Percentiles rank a stretch among this genome's conserved stretches.
Evolutionary conservation across 1,284 basidiomycete species (phyloP).

Genomic region (Ganoderma meredithae): DNA sequence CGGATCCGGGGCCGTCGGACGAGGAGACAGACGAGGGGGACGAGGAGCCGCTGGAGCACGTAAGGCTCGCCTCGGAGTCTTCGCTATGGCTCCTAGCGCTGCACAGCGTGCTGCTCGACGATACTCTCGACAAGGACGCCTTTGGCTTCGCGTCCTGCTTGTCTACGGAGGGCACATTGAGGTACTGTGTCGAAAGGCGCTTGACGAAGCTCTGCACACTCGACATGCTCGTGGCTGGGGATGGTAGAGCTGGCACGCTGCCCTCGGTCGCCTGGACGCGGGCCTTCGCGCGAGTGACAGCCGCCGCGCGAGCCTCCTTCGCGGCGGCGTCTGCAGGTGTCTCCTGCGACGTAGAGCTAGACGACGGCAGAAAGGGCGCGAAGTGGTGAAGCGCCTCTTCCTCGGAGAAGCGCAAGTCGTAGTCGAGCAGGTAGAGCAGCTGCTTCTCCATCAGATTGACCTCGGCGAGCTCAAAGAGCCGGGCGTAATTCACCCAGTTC

Average conservation of each 20-base stretch:
- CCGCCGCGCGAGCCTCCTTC: constrained; percentile 57
- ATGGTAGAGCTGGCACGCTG: constrained; percentile 43
- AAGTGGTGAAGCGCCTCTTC: constrained; percentile 71
- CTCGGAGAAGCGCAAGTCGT: constrained; percentile 88
- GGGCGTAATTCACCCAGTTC: constrained; percentile 88
- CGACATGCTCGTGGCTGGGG: constrained; percentile 36
- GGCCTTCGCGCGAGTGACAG: constrained; percentile 66
- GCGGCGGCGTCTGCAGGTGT: constrained; percentile 40
- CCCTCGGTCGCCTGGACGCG: constrained; percentile 55
- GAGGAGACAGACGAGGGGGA: constrained; percentile 49
- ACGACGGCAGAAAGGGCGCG: constrained; percentile 62
- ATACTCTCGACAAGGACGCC: constrained; percentile 38
- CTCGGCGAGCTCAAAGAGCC: constrained; percentile 77
- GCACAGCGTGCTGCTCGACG: constrained; percentile 46
- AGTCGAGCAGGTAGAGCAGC: constrained; percentile 88
- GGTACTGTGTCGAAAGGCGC: constrained; percentile 59
- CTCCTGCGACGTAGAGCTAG: constrained; percentile 19
- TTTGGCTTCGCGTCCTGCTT: constrained; percentile 31
- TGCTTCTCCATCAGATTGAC: constrained; percentile 98
- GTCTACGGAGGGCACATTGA: constrained; percentile 39
- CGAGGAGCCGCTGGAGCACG: constrained; percentile 66
- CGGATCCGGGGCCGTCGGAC: constrained; percentile 45
- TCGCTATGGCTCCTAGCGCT: constrained; percentile 50
- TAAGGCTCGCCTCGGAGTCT: constrained; percentile 68
- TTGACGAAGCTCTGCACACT: constrained; percentile 61